Percentiles rank a stretch among this genome's conserved stretches.
Evolutionary conservation across 805 yeast species (phyloP).

Genomic region (Kluyveromyces wickerhamii): DNA sequence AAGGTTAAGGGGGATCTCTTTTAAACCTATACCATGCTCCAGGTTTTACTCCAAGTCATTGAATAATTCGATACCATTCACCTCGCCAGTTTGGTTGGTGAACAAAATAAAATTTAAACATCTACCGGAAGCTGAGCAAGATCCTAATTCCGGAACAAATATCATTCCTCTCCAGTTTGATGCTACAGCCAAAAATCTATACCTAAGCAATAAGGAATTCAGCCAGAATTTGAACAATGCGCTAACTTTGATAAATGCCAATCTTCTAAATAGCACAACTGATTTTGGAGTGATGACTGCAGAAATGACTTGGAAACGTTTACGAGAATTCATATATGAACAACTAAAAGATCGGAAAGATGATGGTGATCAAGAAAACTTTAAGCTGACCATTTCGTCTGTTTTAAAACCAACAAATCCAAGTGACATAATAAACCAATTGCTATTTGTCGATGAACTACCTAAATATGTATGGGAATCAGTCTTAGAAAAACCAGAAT

Average conservation of each 20-base stretch:
- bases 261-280: not conserved
- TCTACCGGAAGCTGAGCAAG: conserved; percentile 13
- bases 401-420: conserved; percentile 16
- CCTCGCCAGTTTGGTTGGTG: conserved; percentile 11
- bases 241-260: conserved; percentile 1
- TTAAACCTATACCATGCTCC: too few species aligned
- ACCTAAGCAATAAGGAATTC: conserved; percentile 1
- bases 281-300: not conserved
- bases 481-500: conserved; percentile 6
- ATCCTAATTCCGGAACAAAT: not conserved
- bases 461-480: conserved; percentile 9
- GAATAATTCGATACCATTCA: not conserved
- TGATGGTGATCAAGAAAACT: conserved; percentile 4
- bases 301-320: conserved; percentile 9
- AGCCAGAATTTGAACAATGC: conserved; percentile 2
- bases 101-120: conserved; percentile 12
- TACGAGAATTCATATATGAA: conserved; percentile 11
- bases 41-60: not conserved
- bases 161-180: conserved; percentile 3
- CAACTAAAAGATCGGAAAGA: conserved; percentile 11
- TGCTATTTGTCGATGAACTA: conserved; percentile 9
- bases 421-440: conserved; percentile 11
- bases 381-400: conserved; percentile 9
- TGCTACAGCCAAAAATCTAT: not conserved
- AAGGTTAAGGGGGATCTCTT: too few species aligned